Percentiles rank a stretch among this genome's conserved stretches.
Conservation (phyloP, 768 basidiomycete genomes). For the Nevesoporus exiguus region DNA sequence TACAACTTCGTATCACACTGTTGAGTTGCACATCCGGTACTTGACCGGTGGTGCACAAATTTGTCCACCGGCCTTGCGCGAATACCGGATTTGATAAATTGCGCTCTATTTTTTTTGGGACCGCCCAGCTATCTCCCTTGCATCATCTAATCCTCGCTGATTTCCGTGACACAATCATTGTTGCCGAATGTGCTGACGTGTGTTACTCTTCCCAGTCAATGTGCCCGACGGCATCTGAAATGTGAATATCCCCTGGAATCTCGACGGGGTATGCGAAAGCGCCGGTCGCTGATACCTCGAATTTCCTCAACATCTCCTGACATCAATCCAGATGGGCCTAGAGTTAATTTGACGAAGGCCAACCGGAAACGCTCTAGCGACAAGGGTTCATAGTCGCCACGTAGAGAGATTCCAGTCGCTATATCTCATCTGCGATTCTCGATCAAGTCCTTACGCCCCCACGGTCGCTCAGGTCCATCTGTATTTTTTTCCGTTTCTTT, state of each 20-base stretch:
- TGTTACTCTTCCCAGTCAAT: slow-evolving; percentile 51
- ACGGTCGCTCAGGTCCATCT: slow-evolving; percentile 1
- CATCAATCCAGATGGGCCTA: slow-evolving; percentile 22
- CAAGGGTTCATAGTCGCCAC: slow-evolving; percentile 22
- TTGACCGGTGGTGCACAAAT: slow-evolving; percentile 5
- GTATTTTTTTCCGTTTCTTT: slow-evolving; percentile 3
- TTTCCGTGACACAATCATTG: slow-evolving; percentile 20
- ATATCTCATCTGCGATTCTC: slow-evolving; percentile 12
- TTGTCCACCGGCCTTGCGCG: slow-evolving; percentile 12
- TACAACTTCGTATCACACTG: slow-evolving; percentile 13
- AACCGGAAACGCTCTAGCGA: slow-evolving; percentile 29
- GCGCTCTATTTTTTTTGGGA: neutral
- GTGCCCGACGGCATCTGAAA: slow-evolving; percentile 61
- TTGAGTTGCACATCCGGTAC: neutral
- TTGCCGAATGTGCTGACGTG: slow-evolving; percentile 22
- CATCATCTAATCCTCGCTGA: slow-evolving; percentile 27
- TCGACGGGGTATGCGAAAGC: slow-evolving; percentile 60
- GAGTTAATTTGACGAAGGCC: slow-evolving; percentile 20
- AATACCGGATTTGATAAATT: slow-evolving; percentile 11
- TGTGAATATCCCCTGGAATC: slow-evolving; percentile 74
- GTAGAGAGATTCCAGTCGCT: neutral
- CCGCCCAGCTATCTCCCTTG: slow-evolving; percentile 13
- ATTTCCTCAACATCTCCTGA: slow-evolving; percentile 27
- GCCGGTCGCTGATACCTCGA: slow-evolving; percentile 35
- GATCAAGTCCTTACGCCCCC: neutral